Evolutionary conservation across 176 grass and related monocot genomes (phyloP), one percentile per base, ranked within the genome.

Genomic region (Triticum monococcum): DNA sequence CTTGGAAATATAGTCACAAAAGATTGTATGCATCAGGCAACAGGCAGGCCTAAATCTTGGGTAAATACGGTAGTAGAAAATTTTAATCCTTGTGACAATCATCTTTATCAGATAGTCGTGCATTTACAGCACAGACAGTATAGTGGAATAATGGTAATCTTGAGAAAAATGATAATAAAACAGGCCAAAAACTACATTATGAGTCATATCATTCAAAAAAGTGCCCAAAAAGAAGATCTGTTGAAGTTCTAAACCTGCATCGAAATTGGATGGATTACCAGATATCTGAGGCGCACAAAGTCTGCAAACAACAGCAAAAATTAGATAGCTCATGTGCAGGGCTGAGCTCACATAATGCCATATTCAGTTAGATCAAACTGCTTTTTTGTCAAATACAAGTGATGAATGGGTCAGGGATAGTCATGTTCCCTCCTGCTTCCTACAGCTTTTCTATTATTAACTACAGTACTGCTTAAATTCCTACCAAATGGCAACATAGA

Each of bases 251-350:
- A 69, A 69, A 82, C 80, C 80, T 82, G 28, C 28, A 70, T 52
- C 46, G 56, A 70, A 17, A 56, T 36, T 70, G 64, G 14, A 37
- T 17, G 8, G 12, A 69, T 54, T 54, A 52, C 64, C 64, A 52
- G 4, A 7, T 20, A 67, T 8, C 7, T 17, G 80, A 82, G 80
- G 65, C 31, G 2, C 31, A 69, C 4, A 24, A 70, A 70, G 65
- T 10, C 80, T 82, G 65, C 20, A 82, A 50, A 82, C 8, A 69
- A 69, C 8, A 54, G 69, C 66, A 40, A 37, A 68, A 52, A 24
- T 37, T 18, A 23, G 79, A 69, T 82, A 52, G 22, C 64, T 67
- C 28, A 18, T 64, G 38, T 80, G 37, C 13, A 64, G 3, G 64
- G 36, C 7, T 64, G 24, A 26, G 60, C 24, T 41, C n/a, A 80